Evolutionary conservation across 2,329 filamentous ascomycete genomes (phyloP), one percentile per base, ranked within the genome.

Genomic region (Epichloe uncinata): DNA sequence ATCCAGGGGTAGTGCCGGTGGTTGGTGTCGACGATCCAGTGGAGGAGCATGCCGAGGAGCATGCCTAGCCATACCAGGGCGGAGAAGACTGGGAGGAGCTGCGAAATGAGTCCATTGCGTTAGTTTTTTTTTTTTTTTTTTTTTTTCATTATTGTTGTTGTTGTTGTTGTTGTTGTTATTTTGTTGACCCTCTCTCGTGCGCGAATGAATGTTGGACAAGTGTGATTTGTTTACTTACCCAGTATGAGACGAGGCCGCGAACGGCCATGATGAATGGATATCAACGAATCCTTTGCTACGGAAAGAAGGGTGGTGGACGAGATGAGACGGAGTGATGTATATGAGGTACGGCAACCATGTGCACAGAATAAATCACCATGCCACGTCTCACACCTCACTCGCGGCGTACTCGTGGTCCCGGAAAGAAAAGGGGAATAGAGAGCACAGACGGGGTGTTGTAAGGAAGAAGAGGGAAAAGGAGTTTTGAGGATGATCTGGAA

Each of bases 51-150:
- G 50, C 75, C 79, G 26, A 88, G 72, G 15, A 90, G 73, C 63
- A 81, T 87, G 53, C 73, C 74, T 12, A 84, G 71, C 82, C 82
- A 85, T 56, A 78, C 70, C 51, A 77, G 59, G 56, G 80, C 77
- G 45, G 84, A 81, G 56, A 89, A 73, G 53, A 88, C 69, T 56
- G 86, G 86, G 35, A 89, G 73, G 51, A 84, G 67, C 84, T 75
- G 38, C 20, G 7, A 5, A 37, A 4, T 26, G 15, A 13, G 40
- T 37, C 30, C 51, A 47, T 35, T 7, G 30, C 16, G 36, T 15
- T 4, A 4, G 3, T 9, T 35, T 7, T 6, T 26, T 22, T 26
- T 6, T 6, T 7, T 7, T 26, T 26, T 2, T 22, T 22, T 7
- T 22, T 22, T 22, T 5, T 22, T 7, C 22, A 26, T 26, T 26